These are phyloP conservation scores for Talaromyces sp. DNA, from an alignment of 2,329 filamentous ascomycete species.

Conservation along the genomic window DNA sequence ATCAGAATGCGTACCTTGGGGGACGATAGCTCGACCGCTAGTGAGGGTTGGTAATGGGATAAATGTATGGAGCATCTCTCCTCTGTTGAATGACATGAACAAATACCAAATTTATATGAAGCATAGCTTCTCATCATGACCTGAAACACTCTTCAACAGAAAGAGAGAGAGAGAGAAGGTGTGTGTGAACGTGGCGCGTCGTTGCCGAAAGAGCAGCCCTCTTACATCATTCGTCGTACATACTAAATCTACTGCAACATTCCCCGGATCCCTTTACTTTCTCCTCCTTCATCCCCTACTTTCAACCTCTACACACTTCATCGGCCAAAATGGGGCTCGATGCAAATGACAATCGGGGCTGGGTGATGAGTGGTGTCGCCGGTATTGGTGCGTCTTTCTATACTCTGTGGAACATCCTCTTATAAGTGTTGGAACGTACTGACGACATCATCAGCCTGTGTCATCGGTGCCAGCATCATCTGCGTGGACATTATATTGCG, in stretches of 20 bases:
- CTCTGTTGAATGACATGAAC: too few species aligned
- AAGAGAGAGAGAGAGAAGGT: neutral
- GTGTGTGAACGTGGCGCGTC: neutral
- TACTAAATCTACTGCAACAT: neutral
- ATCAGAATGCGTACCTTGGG: conserved; percentile 23
- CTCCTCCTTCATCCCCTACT: neutral
- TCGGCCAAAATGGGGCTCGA: conserved; percentile 36
- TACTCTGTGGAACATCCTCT: neutral
- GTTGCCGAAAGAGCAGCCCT: neutral
- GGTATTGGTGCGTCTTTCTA: conserved; percentile 60
- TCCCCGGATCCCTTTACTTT: neutral
- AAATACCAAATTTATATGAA: neutral
- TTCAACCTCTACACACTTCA: neutral
- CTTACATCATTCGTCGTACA: conserved; percentile 25
- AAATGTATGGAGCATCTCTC: neutral
- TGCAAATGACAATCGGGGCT: conserved; percentile 82
- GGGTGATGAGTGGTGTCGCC: conserved; percentile 82
- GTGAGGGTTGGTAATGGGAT: neutral
- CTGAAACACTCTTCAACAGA: neutral
- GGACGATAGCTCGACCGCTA: conserved; percentile 14
- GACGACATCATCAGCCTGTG: conserved; percentile 40
- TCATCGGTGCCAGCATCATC: conserved; percentile 77
- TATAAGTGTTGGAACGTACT: neutral
- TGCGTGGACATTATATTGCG: conserved; percentile 78
- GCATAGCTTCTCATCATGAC: neutral